Evolutionary conservation across 306 rosid genomes (phyloP).

Genomic region (Adenanthera pavonina): DNA sequence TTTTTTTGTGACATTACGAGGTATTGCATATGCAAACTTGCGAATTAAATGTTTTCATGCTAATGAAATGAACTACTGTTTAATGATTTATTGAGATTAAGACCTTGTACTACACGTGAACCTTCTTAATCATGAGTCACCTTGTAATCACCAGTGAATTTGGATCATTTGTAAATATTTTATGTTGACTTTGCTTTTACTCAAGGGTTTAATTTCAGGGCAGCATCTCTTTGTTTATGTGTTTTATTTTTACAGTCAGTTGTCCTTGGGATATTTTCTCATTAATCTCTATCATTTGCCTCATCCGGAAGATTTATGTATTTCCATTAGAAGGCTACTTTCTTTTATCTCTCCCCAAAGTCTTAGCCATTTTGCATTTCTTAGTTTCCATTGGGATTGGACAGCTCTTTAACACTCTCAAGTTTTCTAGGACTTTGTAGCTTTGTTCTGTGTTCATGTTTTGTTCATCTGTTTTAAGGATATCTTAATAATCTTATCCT

Average conservation of each 20-base stretch:
- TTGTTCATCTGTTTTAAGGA: neutral
- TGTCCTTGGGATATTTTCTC: conserved; percentile 18
- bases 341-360: neutral
- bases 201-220: neutral
- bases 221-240: neutral
- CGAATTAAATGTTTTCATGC: neutral
- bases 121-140: neutral
- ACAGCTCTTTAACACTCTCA: too few relatives aligned
- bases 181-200: neutral
- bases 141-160: neutral
- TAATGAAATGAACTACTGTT: neutral
- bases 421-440: neutral
- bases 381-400: neutral
- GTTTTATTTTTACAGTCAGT: conserved; percentile 6
- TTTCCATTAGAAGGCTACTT: conserved; percentile 18
- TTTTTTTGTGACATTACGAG: neutral
- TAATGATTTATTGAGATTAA: neutral
- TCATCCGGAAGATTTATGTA: conserved; percentile 18
- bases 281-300: neutral
- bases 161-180: neutral
- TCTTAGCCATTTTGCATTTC: conserved; percentile 17
- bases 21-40: neutral
- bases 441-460: neutral
- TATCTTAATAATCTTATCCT: neutral
- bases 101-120: neutral